phyloP scores from a whole-genome alignment of 1,139 yeast genomes.

The Pichia sp. region DNA sequence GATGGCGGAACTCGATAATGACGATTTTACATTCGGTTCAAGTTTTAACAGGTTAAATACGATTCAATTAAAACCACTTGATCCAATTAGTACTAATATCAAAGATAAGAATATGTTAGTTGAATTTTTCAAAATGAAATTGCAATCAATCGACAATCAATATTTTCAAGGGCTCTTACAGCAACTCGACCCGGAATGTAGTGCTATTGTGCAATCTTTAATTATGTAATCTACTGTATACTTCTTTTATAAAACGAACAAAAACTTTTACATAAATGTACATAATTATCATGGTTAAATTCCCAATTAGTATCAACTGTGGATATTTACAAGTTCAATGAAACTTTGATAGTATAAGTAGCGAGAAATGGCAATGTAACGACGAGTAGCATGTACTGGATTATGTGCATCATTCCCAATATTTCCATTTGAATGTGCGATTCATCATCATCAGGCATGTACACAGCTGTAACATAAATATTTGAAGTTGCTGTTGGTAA shows the following conservation, averaged over 20 bases:
- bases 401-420: slow-evolving; percentile 67
- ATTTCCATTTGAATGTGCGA: slow-evolving; percentile 80
- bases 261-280: too few species aligned
- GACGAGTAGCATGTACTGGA: slow-evolving; percentile 62
- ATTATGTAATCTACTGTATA: slow-evolving; percentile 20
- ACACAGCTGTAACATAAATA: slow-evolving; percentile 81
- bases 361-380: slow-evolving; percentile 67
- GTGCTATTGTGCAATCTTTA: slow-evolving; percentile 34
- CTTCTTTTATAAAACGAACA: too few species aligned
- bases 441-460: slow-evolving; percentile 60
- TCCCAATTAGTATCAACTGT: too few species aligned
- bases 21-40: slow-evolving; percentile 78
- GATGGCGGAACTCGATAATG: slow-evolving; percentile 56
- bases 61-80: slow-evolving; percentile 58
- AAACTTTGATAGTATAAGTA: slow-evolving; percentile 51
- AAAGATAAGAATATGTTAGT: slow-evolving; percentile 30
- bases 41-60: slow-evolving; percentile 72
- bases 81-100: slow-evolving; percentile 58
- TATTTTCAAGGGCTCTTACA: slow-evolving; percentile 7
- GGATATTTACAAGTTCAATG: slow-evolving; percentile 29
- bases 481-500: slow-evolving; percentile 86
- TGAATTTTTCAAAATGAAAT: slow-evolving; percentile 35
- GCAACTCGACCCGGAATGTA: slow-evolving; percentile 34
- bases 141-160: slow-evolving; percentile 26
- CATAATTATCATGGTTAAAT: too few species aligned